Base-by-base conservation (phyloP, 345 rosid species). In the Trapa bicornis region DNA sequence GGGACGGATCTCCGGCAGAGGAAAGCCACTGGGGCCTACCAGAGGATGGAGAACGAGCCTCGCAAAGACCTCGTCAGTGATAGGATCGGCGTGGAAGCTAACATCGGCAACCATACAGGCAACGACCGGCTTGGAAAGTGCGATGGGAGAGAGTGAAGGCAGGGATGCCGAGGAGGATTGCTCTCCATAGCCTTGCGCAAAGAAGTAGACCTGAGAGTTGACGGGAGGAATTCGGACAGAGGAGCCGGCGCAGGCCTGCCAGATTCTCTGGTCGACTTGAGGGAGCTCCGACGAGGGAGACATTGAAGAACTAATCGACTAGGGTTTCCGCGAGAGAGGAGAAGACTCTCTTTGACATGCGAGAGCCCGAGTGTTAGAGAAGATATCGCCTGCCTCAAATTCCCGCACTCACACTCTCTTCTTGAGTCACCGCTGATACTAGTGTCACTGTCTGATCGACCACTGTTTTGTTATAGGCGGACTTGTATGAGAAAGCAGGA, bases 161-260 rank as follows among this genome's bases (percentile, higher is more conserved):
- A 48, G 48, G 35, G 81, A 45, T 5, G 73, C 74, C 7, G 69
- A 56, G 17, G 81, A 73, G 11, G 83, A 80, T 62, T 88, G 96
- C 68, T 90, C 96, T 5, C 84, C 52, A 68, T 93, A 97, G 4
- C 97, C 98, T 65, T 90, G 89, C 17, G 97, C 89, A 73, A 93
- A 93, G 77, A 88, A 93, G 65, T 84, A 88, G 69, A 88, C 98
- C 83, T 89, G 79, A 66, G 96, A 83, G 57, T 78, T 64, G 16
- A 87, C 43, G 2, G 82, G 0, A 5, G 94, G 97, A 75, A 85
- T 80, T 65, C 75, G 87, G 10, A 86, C 83, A 37, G 84, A 77
- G 37, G 86, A 75, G 1, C 98, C 97, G 0, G 96, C 96, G 70
- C 89, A 90, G 58, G 91, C 84, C 0, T 88, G 83, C 98, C 98